Conservation (phyloP, 169 alveolate genomes). For the Cryptosporidium felis region DNA sequence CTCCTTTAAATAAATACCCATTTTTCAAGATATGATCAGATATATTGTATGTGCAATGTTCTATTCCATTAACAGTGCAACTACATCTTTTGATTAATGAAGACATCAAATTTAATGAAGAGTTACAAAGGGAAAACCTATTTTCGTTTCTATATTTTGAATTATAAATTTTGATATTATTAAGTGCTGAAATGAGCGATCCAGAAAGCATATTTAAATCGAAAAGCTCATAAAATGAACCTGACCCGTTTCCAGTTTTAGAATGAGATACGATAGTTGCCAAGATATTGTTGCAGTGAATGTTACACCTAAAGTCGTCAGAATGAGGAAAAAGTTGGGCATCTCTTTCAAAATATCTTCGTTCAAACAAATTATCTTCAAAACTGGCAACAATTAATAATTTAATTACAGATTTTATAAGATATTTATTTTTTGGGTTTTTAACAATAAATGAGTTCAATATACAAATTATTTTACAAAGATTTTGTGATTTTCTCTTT, state of each 20-base stretch:
- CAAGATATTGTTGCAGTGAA: conserved; percentile 41
- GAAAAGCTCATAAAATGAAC: conserved; percentile 14
- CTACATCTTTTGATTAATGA: conserved; percentile 30
- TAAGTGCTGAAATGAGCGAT: conserved; percentile 5
- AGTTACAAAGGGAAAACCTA: conserved; percentile 16
- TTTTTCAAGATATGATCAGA: no score
- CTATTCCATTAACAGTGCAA: conserved; percentile 2
- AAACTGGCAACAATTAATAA: conserved; percentile 11
- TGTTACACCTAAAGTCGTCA: background rate
- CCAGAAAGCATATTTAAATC: conserved; percentile 23
- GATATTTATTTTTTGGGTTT: background rate
- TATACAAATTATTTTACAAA: background rate
- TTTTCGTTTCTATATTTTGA: background rate
- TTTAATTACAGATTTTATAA: background rate
- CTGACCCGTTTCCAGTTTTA: background rate
- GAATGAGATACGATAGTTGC: conserved; percentile 14
- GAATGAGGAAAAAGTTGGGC: background rate
- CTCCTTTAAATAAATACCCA: no score
- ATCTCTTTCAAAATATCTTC: no score
- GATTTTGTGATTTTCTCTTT: conserved; percentile 16
- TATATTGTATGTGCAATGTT: no score
- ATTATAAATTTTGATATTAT: conserved; percentile 10
- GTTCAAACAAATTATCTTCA: background rate
- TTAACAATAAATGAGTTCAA: background rate
- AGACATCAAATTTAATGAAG: conserved; percentile 53